Evolutionary conservation across 2,329 filamentous ascomycete genomes (phyloP), one percentile per base, ranked within the genome.

Genomic region (Calycina herbarum): DNA sequence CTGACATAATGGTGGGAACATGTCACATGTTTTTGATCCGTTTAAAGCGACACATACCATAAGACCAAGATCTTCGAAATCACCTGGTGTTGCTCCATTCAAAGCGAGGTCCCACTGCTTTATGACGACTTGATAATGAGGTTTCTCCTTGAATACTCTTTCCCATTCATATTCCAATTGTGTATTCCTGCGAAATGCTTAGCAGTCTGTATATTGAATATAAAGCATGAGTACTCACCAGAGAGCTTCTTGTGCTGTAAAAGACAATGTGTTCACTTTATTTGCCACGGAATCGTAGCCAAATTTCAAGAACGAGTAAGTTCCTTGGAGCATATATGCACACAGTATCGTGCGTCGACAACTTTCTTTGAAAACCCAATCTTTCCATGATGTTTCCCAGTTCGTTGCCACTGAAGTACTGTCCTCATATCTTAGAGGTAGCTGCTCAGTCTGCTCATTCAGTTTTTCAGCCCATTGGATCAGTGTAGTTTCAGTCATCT

Each of bases 61-160:
- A 42, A 64, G 13, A 24, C 58, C 58, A 27, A 59, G 33, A 6
- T 59, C 33, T 40, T 59, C 58, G 8, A 59, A 40, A 29, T 59
- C 58, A 11, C 7, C 8, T 20, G 31, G 31, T 17, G 31, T 15
- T 45, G 38, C 57, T 20, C 29, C 58, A 20, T 40, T 10, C 17
- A 59, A 20, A 40, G 58, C 58, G 24, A 31, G 17, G 11, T 42
- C 58, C 58, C 58, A 59, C 38, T 59, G 33, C 40, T 48, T 33
- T 5, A 48, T n/a, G 35, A n/a, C 40, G 0, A 54, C 60, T 38
- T 38, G 8, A 35, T 56, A 62, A 20, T 56, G 31, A 7, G 33
- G 15, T 8, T 62, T 42, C 15, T 59, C 33, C 35, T 45, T 59
- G 38, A 10, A 40, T 17, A 40, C 35, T 20, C n/a, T 24, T 8